phyloP scores from a whole-genome alignment of 805 yeast genomes.

The Candida maris region DNA sequence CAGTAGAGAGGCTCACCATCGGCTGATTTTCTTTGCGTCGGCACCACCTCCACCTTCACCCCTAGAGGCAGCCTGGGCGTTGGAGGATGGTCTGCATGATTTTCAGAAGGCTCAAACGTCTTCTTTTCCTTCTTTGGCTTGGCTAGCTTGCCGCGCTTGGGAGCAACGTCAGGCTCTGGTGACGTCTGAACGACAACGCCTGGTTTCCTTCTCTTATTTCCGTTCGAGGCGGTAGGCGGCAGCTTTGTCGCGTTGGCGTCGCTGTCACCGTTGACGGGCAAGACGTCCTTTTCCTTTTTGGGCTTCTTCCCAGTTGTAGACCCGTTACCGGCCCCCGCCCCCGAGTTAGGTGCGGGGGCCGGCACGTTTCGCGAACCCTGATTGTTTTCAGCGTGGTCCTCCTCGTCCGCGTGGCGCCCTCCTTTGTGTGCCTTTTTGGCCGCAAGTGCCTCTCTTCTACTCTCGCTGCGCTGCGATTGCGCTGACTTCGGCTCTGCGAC shows the following conservation, averaged over 20 bases:
- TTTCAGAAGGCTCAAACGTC: not conserved
- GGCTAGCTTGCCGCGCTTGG: slow-evolving; percentile 13
- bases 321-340: slow-evolving; percentile 3
- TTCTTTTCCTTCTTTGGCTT: slow-evolving; percentile 20
- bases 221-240: slow-evolving; percentile 1
- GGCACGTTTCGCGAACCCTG: slow-evolving; percentile 16
- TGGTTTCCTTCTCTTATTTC: slow-evolving; percentile 4
- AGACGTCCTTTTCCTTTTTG: slow-evolving; percentile 11
- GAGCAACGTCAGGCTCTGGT: not conserved
- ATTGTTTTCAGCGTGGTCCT: slow-evolving; percentile 23
- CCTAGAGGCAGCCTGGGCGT: slow-evolving; percentile 6
- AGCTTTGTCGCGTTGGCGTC: slow-evolving; percentile 1
- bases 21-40: slow-evolving; percentile 9
- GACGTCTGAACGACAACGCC: not conserved
- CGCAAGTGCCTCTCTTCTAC: slow-evolving; percentile 88
- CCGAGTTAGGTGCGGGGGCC: slow-evolving; percentile 2
- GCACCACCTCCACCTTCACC: slow-evolving; percentile 5
- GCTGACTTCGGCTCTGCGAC: slow-evolving; percentile 55
- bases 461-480: slow-evolving; percentile 76
- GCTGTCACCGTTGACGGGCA: not conserved
- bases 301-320: slow-evolving; percentile 8
- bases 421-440: slow-evolving; percentile 64
- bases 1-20: slow-evolving; percentile 79
- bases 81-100: slow-evolving; percentile 1
- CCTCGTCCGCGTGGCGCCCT: slow-evolving; percentile 18